These are phyloP conservation scores for Berkeleyomyces rouxiae DNA, from an alignment of 2,329 filamentous ascomycete species.

Conservation along the genomic window DNA sequence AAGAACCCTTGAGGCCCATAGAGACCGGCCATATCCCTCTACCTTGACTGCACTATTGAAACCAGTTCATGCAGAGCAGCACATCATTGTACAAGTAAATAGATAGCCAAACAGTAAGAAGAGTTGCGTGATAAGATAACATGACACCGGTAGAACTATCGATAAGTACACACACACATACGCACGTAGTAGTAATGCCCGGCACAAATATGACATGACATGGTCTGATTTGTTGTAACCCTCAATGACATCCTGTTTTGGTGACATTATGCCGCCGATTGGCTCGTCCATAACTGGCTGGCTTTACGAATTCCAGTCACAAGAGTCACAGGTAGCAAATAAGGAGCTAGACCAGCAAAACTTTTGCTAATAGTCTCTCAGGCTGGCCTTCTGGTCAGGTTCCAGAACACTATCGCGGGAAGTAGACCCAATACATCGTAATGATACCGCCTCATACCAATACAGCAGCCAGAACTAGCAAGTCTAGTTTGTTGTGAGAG, in stretches of 20 bases:
- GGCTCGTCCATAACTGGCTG: neutral
- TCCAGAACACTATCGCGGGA: neutral
- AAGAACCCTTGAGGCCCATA: neutral
- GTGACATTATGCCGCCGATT: neutral
- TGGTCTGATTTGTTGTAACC: neutral
- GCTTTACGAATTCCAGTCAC: neutral
- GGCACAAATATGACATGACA: neutral
- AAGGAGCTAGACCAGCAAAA: neutral
- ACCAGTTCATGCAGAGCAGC: neutral
- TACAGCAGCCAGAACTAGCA: no score
- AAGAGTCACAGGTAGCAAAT: neutral
- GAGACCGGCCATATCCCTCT: neutral
- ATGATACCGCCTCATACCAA: no score
- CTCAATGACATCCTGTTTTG: neutral
- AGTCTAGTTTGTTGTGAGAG: no score
- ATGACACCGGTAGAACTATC: neutral
- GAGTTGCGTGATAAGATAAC: neutral
- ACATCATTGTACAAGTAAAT: neutral
- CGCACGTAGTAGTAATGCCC: neutral
- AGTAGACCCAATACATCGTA: neutral
- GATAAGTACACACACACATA: neutral
- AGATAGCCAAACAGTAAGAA: neutral
- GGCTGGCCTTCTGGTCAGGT: neutral
- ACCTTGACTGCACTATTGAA: neutral
- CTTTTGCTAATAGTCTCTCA: neutral